phyloP scores from a whole-genome alignment of 768 basidiomycete species.

The Rhodotorula toruloides region DNA sequence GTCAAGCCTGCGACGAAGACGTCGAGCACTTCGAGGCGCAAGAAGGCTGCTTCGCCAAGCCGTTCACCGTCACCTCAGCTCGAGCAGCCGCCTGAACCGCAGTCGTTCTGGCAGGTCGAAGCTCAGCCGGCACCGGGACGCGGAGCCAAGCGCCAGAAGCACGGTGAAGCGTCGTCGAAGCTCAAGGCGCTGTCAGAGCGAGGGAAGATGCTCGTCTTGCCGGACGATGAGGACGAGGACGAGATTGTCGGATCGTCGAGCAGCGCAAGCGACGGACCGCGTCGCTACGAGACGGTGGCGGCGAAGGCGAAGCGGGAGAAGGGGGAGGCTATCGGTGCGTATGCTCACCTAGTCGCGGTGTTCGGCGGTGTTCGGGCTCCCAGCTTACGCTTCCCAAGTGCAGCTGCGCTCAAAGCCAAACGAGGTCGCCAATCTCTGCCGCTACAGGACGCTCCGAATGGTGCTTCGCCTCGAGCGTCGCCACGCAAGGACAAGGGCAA shows the following conservation, averaged over 20 bases:
- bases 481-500: slow-evolving; percentile 3
- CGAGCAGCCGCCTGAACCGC: slow-evolving; percentile 5
- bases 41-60: neutral
- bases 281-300: slow-evolving; percentile 17
- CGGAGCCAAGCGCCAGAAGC: neutral
- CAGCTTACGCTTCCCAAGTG: neutral
- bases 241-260: slow-evolving; percentile 10
- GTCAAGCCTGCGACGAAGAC: neutral
- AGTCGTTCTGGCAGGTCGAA: slow-evolving; percentile 14
- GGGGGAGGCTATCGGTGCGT: slow-evolving; percentile 16
- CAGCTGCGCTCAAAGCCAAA: slow-evolving; percentile 1
- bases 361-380: no score
- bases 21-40: neutral
- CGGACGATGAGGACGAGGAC: slow-evolving; percentile 9
- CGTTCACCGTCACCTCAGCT: neutral
- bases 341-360: no score
- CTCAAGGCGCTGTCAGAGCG: slow-evolving; percentile 19
- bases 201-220: slow-evolving; percentile 9
- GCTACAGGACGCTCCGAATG: neutral
- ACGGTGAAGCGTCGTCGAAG: slow-evolving; percentile 16
- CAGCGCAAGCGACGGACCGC: neutral
- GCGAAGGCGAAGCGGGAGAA: slow-evolving; percentile 20
- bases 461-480: neutral
- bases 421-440: neutral
- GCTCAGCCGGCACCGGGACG: no score